These are phyloP conservation scores for Phytophthora macrochlamydospora DNA, from an alignment of 352 stramenopile species.

Conservation along the genomic window DNA sequence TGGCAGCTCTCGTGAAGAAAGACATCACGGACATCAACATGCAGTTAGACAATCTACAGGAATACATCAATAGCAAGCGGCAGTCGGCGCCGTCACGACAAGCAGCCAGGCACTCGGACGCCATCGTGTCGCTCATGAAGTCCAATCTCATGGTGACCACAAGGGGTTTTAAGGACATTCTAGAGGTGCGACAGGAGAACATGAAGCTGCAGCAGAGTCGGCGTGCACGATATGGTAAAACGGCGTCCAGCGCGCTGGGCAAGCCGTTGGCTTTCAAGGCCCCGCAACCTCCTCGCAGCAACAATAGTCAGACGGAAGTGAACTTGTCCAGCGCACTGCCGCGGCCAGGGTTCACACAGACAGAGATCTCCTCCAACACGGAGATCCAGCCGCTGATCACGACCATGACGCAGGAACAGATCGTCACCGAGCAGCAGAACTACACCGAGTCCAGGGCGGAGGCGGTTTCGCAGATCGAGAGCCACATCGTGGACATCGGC, in stretches of 20 bases:
- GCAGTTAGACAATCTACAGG: constrained; percentile 84
- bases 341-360: constrained; percentile 41
- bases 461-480: constrained; percentile 85
- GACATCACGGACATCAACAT: constrained; percentile 89
- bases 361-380: constrained; percentile 14
- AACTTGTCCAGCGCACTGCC: constrained; percentile 62
- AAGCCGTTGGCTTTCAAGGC: constrained; percentile 78
- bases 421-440: constrained; percentile 78
- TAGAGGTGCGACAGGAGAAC: constrained; percentile 85
- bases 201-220: constrained; percentile 88
- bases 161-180: constrained; percentile 84
- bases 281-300: constrained; percentile 33
- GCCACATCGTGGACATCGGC: constrained; percentile 86
- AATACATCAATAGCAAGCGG: constrained; percentile 79
- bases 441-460: constrained; percentile 78
- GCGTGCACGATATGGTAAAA: constrained; percentile 78
- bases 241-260: constrained; percentile 66
- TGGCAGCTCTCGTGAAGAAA: constrained; percentile 83
- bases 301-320: constrained; percentile 40
- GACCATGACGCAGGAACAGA: constrained; percentile 74
- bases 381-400: constrained; percentile 79
- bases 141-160: constrained; percentile 82
- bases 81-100: constrained; percentile 61
- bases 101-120: constrained; percentile 79
- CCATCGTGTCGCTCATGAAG: constrained; percentile 87